Base-by-base conservation (phyloP, 129 eudicot species). In the Silybum marianum region DNA sequence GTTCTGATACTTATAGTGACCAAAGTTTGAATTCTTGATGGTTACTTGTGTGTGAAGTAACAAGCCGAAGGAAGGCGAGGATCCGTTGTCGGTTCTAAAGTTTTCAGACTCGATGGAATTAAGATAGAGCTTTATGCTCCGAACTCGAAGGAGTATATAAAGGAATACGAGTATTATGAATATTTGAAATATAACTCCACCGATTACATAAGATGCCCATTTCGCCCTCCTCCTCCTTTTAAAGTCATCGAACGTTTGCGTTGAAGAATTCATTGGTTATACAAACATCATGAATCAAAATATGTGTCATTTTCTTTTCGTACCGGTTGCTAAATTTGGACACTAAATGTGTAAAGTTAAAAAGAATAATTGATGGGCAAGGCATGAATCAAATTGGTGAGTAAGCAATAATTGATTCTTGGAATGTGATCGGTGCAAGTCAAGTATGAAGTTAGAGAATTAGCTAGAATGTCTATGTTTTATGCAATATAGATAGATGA, bases 11-110 rank as follows among this genome's bases (percentile, higher is more conserved):
- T 69, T 79, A 77, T 39, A 86, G 24, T 48, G 76, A n/a, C 89
- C 89, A 8, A 86, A 86, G 51, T 86, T 82, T 0, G 78, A 54
- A 81, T 86, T 86, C 75, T 74, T 82, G 39, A 86, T 71, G 39
- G 74, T 51, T 28, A 79, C 51, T 76, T 69, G 80, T 34, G 82
- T 72, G 9, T 60, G 67, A 73, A 86, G 77, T 38, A 26, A 69
- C 72, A 58, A 10, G 71, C 16, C 51, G 8, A 83, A 70, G 12
- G 82, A 76, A 2, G 80, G 75, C 32, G 66, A 73, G 60, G 71
- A 14, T 42, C 72, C 18, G 2, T 78, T 36, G 1, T 24, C 69
- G 48, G 69, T 71, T 14, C 6, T 21, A 71, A 79, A 44, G 72
- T 24, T 58, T 36, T 63, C 28, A 9, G 81, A 11, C 22, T 62